Evolutionary conservation across 331 rosid genomes (phyloP).

Genomic region (Spiraea crenata): DNA sequence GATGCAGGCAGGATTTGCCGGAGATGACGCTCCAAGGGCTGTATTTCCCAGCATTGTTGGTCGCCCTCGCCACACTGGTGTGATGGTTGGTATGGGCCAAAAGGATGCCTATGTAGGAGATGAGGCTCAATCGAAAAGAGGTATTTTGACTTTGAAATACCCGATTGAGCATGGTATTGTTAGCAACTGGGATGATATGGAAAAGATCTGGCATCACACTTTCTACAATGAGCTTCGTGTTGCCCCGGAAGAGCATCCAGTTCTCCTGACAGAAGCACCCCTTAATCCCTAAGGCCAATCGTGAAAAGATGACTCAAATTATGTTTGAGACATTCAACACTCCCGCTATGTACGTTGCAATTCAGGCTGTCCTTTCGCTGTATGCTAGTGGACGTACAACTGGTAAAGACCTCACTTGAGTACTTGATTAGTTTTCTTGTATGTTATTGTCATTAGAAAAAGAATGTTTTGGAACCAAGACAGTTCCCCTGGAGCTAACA

Average conservation of each 20-base stretch:
- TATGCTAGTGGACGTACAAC: constrained; percentile 99
- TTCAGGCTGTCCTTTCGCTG: constrained; percentile 95
- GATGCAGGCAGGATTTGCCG: constrained; percentile 85
- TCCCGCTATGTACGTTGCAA: constrained; percentile 97
- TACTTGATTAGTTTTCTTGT: constrained; percentile 1
- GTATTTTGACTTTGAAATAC: constrained; percentile 83
- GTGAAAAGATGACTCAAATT: constrained; percentile 95
- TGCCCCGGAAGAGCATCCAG: constrained; percentile 96
- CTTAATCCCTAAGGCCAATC: constrained; percentile 94
- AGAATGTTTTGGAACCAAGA: neutral
- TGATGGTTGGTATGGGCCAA: constrained; percentile 95
- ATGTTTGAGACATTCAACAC: constrained; percentile 98
- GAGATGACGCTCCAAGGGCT: constrained; percentile 93
- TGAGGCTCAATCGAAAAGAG: constrained; percentile 88
- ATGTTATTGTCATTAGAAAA: neutral
- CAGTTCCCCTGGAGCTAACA: neutral
- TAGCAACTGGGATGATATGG: constrained; percentile 97
- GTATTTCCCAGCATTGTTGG: constrained; percentile 88
- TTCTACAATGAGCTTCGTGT: constrained; percentile 97
- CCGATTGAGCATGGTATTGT: constrained; percentile 93
- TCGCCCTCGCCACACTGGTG: constrained; percentile 88
- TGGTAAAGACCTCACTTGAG: constrained; percentile 41
- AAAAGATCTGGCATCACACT: constrained; percentile 98
- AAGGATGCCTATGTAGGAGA: constrained; percentile 91
- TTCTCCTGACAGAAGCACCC: constrained; percentile 96